A percentile compares a stretch with the other conserved stretches of the same genome.
Conservation (phyloP, 148 eudicot species). For the Rhododendron kiyosumense region DNA sequence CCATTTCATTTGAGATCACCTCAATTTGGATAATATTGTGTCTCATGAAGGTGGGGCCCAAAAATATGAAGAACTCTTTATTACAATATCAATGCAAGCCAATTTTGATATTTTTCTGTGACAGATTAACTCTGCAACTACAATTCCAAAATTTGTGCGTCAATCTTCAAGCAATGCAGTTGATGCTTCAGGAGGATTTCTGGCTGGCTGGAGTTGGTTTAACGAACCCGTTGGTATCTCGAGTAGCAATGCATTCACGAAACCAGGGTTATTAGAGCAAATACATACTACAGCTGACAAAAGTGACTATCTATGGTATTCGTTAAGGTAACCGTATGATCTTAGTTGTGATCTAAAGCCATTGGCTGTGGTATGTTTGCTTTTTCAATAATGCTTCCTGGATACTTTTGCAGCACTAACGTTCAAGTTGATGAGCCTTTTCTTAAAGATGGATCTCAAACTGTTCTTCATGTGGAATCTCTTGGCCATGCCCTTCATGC, state of each 20-base stretch:
- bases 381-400: not conserved
- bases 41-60: not conserved
- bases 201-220: slow-evolving; percentile 73
- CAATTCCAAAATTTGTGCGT: slow-evolving; percentile 44
- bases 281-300: slow-evolving; percentile 86
- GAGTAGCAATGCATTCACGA: slow-evolving; percentile 45
- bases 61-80: not conserved
- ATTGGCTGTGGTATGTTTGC: not conserved
- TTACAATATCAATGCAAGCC: not conserved
- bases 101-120: slow-evolving; percentile 8
- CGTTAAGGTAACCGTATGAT: slow-evolving; percentile 48
- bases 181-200: slow-evolving; percentile 33
- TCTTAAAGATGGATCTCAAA: slow-evolving; percentile 62
- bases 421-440: slow-evolving; percentile 58
- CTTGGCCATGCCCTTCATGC: slow-evolving; percentile 82
- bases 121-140: slow-evolving; percentile 71
- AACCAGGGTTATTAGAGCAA: slow-evolving; percentile 70
- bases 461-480: slow-evolving; percentile 70
- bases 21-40: not conserved
- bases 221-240: slow-evolving; percentile 88
- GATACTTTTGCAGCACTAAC: slow-evolving; percentile 38
- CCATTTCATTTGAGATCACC: not conserved
- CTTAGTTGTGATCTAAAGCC: not conserved
- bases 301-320: slow-evolving; percentile 97
- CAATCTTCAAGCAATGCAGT: slow-evolving; percentile 33